A percentile compares a stretch with the other conserved stretches of the same genome.
Evolutionary conservation across 352 stramenopile genomes (phyloP).

Genomic region (Thraustochytrium striatum): DNA sequence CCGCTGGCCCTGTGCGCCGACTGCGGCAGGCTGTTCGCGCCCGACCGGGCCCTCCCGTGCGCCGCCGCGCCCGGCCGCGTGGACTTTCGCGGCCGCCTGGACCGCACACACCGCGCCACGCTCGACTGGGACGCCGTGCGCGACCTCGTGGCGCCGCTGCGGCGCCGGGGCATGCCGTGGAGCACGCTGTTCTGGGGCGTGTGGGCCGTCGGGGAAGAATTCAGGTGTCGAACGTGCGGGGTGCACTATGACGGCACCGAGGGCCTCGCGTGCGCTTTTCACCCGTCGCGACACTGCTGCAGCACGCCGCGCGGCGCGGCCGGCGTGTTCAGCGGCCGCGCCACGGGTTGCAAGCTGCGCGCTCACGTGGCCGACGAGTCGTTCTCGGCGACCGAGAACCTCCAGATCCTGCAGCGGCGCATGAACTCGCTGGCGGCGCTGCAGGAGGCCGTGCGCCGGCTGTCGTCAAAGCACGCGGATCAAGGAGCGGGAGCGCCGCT

Average conservation of each 20-base stretch:
- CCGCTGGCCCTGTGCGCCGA: slow-evolving; percentile 51
- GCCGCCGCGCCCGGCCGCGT: slow-evolving; percentile 47
- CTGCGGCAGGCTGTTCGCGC: slow-evolving; percentile 56
- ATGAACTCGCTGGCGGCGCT: no score
- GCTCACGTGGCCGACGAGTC: no score
- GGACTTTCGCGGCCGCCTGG: slow-evolving; percentile 55
- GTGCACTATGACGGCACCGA: neutral
- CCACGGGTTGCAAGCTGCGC: no score
- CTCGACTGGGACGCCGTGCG: slow-evolving; percentile 56
- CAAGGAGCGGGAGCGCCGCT: no score
- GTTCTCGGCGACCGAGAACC: no score
- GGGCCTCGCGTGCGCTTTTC: neutral
- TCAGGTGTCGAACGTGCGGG: slow-evolving; percentile 61
- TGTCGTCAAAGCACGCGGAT: no score
- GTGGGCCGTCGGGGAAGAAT: slow-evolving; percentile 65
- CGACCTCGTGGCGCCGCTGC: slow-evolving; percentile 54
- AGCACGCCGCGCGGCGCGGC: no score
- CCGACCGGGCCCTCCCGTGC: slow-evolving; percentile 47
- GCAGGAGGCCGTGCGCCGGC: no score
- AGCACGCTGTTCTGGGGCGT: slow-evolving; percentile 70
- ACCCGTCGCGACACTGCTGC: neutral
- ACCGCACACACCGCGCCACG: slow-evolving; percentile 43
- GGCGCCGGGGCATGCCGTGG: slow-evolving; percentile 61
- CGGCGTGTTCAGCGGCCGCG: no score
- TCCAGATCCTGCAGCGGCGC: no score